Conservation (phyloP, 257 asterid species). For the Nicotiana attenuata region DNA sequence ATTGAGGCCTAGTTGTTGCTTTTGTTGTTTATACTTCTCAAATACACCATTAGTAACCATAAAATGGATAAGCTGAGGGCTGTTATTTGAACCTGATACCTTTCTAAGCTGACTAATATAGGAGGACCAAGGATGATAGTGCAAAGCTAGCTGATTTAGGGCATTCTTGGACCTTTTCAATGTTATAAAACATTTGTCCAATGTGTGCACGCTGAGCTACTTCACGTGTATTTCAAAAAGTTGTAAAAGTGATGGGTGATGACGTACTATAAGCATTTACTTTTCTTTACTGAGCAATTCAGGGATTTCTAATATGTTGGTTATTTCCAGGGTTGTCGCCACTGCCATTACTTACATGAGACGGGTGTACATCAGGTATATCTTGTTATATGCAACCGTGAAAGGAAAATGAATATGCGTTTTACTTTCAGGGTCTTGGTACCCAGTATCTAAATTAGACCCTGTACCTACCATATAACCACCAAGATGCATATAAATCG, state of each 20-base stretch:
- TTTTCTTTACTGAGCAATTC: neutral
- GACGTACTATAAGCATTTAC: neutral
- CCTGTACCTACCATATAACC: slow-evolving; percentile 2
- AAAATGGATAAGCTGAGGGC: neutral
- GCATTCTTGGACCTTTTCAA: neutral
- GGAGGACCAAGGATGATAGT: neutral
- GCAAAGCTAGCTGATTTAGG: neutral
- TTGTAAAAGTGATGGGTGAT: neutral
- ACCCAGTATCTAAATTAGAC: slow-evolving; percentile 69
- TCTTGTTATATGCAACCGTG: neutral
- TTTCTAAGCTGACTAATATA: neutral
- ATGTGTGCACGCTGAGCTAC: neutral
- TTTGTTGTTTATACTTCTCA: no score
- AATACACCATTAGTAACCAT: no score
- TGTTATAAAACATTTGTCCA: neutral
- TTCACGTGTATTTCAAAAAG: no score
- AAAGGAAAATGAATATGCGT: neutral
- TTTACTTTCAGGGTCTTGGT: neutral
- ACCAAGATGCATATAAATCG: neutral
- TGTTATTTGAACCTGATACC: neutral
- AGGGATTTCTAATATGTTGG: slow-evolving; percentile 14
- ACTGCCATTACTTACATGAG: slow-evolving; percentile 93
- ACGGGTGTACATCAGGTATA: slow-evolving; percentile 78
- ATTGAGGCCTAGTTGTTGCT: no score
- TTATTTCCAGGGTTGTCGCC: slow-evolving; percentile 86